Percentiles rank a stretch among this genome's conserved stretches.
phyloP scores from a whole-genome alignment of 805 yeast species.

The Priceomyces medius region DNA sequence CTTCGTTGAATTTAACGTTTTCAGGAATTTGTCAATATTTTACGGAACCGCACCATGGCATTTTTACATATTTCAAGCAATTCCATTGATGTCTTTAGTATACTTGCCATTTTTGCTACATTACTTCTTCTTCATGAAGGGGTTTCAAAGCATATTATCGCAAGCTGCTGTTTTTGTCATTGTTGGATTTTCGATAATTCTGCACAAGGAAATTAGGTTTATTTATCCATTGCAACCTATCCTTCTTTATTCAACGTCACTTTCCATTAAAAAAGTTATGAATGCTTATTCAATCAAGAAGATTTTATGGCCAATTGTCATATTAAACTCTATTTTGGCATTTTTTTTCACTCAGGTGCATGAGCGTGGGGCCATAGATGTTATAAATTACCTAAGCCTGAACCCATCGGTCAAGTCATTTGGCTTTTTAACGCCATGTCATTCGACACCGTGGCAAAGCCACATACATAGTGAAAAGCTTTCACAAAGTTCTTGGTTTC shows the following conservation, averaged over 20 bases:
- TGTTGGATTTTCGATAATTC: slow-evolving; percentile 57
- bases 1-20: slow-evolving; percentile 76
- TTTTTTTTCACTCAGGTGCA: slow-evolving; percentile 62
- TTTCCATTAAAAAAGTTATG: slow-evolving; percentile 24
- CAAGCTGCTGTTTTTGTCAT: slow-evolving; percentile 43
- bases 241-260: slow-evolving; percentile 52
- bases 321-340: slow-evolving; percentile 42
- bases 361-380: slow-evolving; percentile 82
- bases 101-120: slow-evolving; percentile 59
- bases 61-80: slow-evolving; percentile 78
- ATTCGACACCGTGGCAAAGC: slow-evolving; percentile 94
- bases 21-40: slow-evolving; percentile 69
- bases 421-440: slow-evolving; percentile 93
- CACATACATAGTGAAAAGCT: slow-evolving; percentile 62
- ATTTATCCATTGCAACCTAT: slow-evolving; percentile 83
- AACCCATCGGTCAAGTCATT: slow-evolving; percentile 45
- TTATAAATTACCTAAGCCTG: slow-evolving; percentile 52
- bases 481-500: slow-evolving; percentile 55
- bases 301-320: slow-evolving; percentile 15
- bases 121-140: slow-evolving; percentile 9
- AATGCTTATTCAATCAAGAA: background rate
- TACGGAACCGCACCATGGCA: slow-evolving; percentile 86
- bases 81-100: slow-evolving; percentile 72
- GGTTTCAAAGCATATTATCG: slow-evolving; percentile 17
- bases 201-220: slow-evolving; percentile 91